These are phyloP conservation scores for Proteromonas lacertae DNA, from an alignment of 352 stramenopile genomes.

Conservation along the genomic window DNA sequence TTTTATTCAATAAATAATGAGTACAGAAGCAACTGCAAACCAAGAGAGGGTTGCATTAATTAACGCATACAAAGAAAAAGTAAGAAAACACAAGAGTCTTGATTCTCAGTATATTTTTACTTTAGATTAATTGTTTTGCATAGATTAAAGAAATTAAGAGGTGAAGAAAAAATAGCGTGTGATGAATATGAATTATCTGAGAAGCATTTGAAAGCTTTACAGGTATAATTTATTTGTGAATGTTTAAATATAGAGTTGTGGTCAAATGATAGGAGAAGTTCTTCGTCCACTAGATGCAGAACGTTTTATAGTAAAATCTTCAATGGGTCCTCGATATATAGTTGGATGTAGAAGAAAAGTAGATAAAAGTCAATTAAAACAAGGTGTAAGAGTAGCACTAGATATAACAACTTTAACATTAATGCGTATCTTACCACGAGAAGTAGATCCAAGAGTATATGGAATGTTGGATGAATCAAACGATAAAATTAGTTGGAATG, in stretches of 20 bases:
- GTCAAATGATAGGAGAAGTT: conserved; percentile 95
- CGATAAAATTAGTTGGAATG: conserved; percentile 62
- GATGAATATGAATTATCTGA: conserved; percentile 95
- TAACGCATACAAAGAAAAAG: too few relatives aligned
- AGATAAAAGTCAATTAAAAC: conserved; percentile 73
- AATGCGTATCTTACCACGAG: conserved; percentile 81
- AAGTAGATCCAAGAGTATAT: conserved; percentile 88
- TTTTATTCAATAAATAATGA: too few relatives aligned
- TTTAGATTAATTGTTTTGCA: neutral
- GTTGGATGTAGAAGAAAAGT: conserved; percentile 74
- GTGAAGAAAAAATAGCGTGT: conserved; percentile 68
- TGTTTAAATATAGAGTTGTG: conserved; percentile 71
- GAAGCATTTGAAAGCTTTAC: conserved; percentile 81
- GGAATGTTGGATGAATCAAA: conserved; percentile 95
- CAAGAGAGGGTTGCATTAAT: too few relatives aligned
- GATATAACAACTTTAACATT: conserved; percentile 99
- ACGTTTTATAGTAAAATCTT: conserved; percentile 95
- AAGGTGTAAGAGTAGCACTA: conserved; percentile 74
- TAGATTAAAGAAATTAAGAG: conserved; percentile 74
- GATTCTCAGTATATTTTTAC: neutral
- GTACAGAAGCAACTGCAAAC: too few relatives aligned
- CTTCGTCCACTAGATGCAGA: conserved; percentile 85
- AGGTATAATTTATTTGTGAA: conserved; percentile 9
- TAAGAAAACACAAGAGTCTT: too few relatives aligned
- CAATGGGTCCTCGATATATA: conserved; percentile 82